Evolutionary conservation across 2,329 filamentous ascomycete genomes (phyloP).

Genomic region (Phialocephala sp.): DNA sequence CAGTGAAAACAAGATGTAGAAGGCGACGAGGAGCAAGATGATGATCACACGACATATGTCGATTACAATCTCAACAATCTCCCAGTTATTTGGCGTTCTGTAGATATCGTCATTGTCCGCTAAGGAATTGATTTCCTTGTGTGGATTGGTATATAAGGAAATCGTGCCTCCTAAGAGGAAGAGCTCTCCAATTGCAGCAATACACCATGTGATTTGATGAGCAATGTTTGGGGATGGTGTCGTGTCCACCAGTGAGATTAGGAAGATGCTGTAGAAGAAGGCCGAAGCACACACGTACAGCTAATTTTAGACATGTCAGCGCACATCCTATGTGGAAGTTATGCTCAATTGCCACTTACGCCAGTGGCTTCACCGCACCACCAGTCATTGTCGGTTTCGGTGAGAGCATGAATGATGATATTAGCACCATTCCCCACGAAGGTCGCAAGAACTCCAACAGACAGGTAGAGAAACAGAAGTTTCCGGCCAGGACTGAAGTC

Average conservation of each 20-base stretch:
- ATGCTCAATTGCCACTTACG: conserved; percentile 56
- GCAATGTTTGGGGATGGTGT: conserved; percentile 79
- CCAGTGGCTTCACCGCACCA: conserved; percentile 82
- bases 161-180: conserved; percentile 73
- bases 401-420: conserved; percentile 76
- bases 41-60: conserved; percentile 72
- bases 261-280: conserved; percentile 85
- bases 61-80: conserved; percentile 68
- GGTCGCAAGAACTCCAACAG: conserved; percentile 71
- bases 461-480: conserved; percentile 76
- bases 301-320: conserved; percentile 51
- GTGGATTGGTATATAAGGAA: conserved; percentile 69
- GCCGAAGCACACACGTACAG: conserved; percentile 85
- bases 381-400: conserved; percentile 68
- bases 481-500: conserved; percentile 71
- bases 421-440: conserved; percentile 77
- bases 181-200: conserved; percentile 75
- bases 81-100: conserved; percentile 55
- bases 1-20: conserved; percentile 62
- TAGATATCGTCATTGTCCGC: conserved; percentile 47
- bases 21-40: conserved; percentile 56
- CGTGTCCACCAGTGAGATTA: conserved; percentile 86
- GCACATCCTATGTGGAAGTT: conserved; percentile 8
- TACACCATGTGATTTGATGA: conserved; percentile 80
- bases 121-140: conserved; percentile 60